Conservation (phyloP, 2,329 filamentous ascomycete genomes). For the Thermochaetoides dissita region DNA sequence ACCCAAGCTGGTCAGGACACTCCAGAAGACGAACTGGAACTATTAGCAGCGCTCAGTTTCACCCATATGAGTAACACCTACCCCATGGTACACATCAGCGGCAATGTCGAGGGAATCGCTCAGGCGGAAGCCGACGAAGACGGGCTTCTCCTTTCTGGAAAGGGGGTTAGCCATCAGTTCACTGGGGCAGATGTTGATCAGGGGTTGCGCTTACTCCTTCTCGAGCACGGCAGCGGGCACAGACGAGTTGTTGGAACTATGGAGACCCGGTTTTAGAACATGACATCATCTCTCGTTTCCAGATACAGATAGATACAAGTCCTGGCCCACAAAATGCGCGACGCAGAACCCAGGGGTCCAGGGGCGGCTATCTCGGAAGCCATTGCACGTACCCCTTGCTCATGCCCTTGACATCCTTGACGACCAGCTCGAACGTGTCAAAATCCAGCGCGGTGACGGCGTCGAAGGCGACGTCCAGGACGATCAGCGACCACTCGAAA, state of each 20-base stretch:
- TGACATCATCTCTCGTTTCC: slow-evolving; percentile 13
- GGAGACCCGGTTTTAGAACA: slow-evolving; percentile 26
- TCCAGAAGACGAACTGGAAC: slow-evolving; percentile 81
- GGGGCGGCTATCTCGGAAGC: slow-evolving; percentile 65
- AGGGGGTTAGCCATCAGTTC: slow-evolving; percentile 3
- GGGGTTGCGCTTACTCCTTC: slow-evolving; percentile 51
- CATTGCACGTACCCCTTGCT: slow-evolving; percentile 97
- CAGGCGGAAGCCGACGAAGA: slow-evolving; percentile 60
- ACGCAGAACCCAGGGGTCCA: not conserved
- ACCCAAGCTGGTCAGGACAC: slow-evolving; percentile 77
- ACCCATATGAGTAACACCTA: slow-evolving; percentile 29
- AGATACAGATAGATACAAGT: slow-evolving; percentile 19
- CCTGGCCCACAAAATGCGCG: slow-evolving; percentile 2
- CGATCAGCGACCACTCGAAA: slow-evolving; percentile 90
- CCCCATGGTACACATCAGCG: slow-evolving; percentile 84
- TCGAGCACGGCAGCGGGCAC: slow-evolving; percentile 41
- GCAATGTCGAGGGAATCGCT: slow-evolving; percentile 62
- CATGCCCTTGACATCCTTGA: slow-evolving; percentile 77
- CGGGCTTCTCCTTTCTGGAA: slow-evolving; percentile 58
- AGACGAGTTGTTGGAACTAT: slow-evolving; percentile 34
- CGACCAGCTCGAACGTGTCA: slow-evolving; percentile 68
- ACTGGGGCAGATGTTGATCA: not conserved
- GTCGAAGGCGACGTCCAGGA: slow-evolving; percentile 94
- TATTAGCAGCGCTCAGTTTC: too few relatives aligned
- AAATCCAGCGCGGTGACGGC: slow-evolving; percentile 90